Evolutionary conservation across 1,139 yeast genomes (phyloP), one percentile per base, ranked within the genome.

Genomic region (Sugiyamaella castrensis): DNA sequence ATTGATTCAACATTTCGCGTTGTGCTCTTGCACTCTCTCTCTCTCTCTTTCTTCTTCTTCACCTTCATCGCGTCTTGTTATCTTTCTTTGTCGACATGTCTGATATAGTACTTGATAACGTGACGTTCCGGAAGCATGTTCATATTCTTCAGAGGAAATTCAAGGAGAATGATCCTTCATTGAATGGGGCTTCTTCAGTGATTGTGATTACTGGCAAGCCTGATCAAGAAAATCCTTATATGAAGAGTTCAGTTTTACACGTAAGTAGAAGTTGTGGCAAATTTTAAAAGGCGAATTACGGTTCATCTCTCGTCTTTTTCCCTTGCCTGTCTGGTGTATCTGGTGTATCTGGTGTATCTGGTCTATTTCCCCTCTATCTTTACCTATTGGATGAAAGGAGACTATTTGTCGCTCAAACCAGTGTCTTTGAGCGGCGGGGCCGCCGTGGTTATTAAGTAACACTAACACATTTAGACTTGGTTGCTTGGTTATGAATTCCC

Each of bases 401-500:
- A n/a, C n/a, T n/a, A n/a, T n/a, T n/a, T n/a, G n/a, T n/a, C n/a
- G n/a, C n/a, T n/a, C n/a, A n/a, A n/a, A n/a, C n/a, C n/a, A n/a
- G n/a, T n/a, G n/a, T n/a, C n/a, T n/a, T n/a, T n/a, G n/a, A n/a
- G n/a, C n/a, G n/a, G n/a, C n/a, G n/a, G n/a, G n/a, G n/a, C n/a
- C n/a, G n/a, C n/a, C n/a, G n/a, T n/a, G n/a, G n/a, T n/a, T n/a
- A n/a, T n/a, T n/a, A n/a, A n/a, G n/a, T n/a, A n/a, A 32, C n/a
- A 34, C 39, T 41, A 41, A 24, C 40, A 6, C 10, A n/a, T 15
- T 6, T 39, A 55, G 57, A 85, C 85, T 44, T 92, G 98, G 98
- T 73, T 92, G 52, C 72, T 92, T 52, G 97, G 98, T 6, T 92
- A 91, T 65, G 98, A 94, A 65, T 91, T 92, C 64, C 95, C 96